phyloP scores from a whole-genome alignment of 2,329 filamentous ascomycete species.

The Cercospora sojina region DNA sequence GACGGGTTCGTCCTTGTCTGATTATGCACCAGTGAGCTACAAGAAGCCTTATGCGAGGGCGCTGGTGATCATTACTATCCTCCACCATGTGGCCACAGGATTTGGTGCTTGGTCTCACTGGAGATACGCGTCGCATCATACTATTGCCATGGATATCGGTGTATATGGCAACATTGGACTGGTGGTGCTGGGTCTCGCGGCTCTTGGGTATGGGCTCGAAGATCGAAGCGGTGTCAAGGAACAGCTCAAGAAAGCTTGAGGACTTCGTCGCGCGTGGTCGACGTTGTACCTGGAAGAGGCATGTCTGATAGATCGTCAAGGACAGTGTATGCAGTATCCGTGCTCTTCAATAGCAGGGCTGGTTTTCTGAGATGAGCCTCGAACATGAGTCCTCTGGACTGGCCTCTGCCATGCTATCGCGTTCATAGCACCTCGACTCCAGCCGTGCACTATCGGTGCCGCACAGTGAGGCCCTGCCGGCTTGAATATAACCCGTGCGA shows the following conservation, averaged over 20 bases:
- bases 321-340: not conserved
- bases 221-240: constrained; percentile 22
- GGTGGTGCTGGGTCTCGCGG: constrained; percentile 32
- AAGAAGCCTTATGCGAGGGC: constrained; percentile 38
- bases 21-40: constrained; percentile 15
- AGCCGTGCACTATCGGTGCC: not conserved
- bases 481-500: too few relatives aligned
- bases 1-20: constrained; percentile 27
- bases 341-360: not conserved
- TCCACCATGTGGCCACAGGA: constrained; percentile 40
- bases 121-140: constrained; percentile 35
- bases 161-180: constrained; percentile 38
- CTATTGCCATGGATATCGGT: constrained; percentile 38
- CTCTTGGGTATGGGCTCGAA: constrained; percentile 32
- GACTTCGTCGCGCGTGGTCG: not conserved
- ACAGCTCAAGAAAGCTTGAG: constrained; percentile 25
- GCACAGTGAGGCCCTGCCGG: too few relatives aligned
- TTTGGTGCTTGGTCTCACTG: constrained; percentile 39
- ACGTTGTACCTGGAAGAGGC: not conserved
- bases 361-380: not conserved
- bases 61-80: constrained; percentile 36
- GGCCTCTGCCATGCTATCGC: not conserved
- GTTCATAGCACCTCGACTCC: not conserved
- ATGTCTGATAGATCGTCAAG: not conserved
- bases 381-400: not conserved